A percentile compares a stretch with the other conserved stretches of the same genome.
Conservation (phyloP, 2,329 filamentous ascomycete genomes). For the Periconia digitata region DNA sequence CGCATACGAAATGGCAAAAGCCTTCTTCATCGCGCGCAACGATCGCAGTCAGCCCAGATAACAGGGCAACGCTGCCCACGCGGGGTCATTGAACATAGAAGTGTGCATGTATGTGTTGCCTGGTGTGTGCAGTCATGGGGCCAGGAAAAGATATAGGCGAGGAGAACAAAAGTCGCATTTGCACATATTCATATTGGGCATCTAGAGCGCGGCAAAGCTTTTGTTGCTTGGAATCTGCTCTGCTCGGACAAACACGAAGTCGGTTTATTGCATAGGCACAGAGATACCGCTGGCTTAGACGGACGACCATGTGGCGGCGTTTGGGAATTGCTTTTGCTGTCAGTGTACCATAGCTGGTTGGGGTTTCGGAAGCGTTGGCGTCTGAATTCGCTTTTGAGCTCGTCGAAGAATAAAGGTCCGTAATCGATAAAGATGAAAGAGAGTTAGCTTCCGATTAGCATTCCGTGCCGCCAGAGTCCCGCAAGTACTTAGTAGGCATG, state of each 20-base stretch:
- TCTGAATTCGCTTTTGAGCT: constrained; percentile 1
- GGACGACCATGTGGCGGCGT: constrained; percentile 29
- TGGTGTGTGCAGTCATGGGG: background rate
- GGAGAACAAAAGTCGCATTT: constrained; percentile 13
- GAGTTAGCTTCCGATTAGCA: no score
- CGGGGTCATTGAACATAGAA: background rate
- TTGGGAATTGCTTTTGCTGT: constrained; percentile 23
- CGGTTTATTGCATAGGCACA: constrained; percentile 31
- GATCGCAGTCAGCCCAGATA: constrained; percentile 10
- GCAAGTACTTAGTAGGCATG: no score
- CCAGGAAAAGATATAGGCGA: constrained; percentile 10
- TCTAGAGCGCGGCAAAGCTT: constrained; percentile 17
- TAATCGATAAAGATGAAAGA: constrained; percentile 34
- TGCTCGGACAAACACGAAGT: constrained; percentile 13
- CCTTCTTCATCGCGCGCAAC: constrained; percentile 60
- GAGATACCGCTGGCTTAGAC: constrained; percentile 23
- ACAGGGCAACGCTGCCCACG: constrained; percentile 2
- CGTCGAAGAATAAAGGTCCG: constrained; percentile 19
- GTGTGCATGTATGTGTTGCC: background rate
- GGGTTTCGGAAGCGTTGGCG: constrained; percentile 16
- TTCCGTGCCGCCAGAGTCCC: no score
- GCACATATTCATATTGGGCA: constrained; percentile 16
- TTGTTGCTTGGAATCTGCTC: constrained; percentile 13
- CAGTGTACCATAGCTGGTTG: constrained; percentile 11
- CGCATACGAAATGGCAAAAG: constrained; percentile 69